Evolutionary conservation across 2,329 filamentous ascomycete species (phyloP).

Genomic region (Cucurbitaria berberidis): DNA sequence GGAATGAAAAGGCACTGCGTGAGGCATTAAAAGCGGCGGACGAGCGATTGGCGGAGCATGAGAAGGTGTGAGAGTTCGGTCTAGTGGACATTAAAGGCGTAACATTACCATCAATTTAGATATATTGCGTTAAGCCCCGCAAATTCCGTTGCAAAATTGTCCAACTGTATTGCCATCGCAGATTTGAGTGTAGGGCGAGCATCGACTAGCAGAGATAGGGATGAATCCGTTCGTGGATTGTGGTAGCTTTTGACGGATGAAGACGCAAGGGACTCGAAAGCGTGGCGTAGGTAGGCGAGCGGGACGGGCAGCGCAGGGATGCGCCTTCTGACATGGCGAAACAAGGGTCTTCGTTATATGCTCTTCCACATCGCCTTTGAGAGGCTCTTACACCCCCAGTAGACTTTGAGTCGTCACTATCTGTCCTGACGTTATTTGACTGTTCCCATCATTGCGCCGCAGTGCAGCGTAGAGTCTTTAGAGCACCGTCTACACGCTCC

Average conservation of each 20-base stretch:
- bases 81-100: too few species aligned
- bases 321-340: background rate
- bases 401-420: background rate
- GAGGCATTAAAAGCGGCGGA: constrained; percentile 48
- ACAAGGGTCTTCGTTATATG: constrained; percentile 5
- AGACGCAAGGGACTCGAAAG: background rate
- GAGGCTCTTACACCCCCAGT: background rate
- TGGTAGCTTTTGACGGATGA: background rate
- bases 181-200: background rate
- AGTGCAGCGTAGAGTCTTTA: background rate
- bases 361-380: constrained; percentile 1
- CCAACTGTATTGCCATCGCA: background rate
- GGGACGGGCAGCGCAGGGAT: constrained; percentile 14
- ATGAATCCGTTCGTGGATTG: background rate
- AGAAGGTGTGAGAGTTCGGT: constrained; percentile 4
- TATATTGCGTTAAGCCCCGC: background rate
- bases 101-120: background rate
- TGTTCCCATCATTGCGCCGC: background rate
- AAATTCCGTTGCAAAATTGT: background rate
- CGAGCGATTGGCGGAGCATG: constrained; percentile 28
- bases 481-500: constrained; percentile 1
- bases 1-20: constrained; percentile 55
- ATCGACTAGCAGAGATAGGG: background rate
- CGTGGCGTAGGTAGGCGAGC: too few species aligned
- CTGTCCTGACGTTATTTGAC: background rate